These are phyloP conservation scores for Pythium periplocum DNA, from an alignment of 352 stramenopile species.

Conservation along the genomic window DNA sequence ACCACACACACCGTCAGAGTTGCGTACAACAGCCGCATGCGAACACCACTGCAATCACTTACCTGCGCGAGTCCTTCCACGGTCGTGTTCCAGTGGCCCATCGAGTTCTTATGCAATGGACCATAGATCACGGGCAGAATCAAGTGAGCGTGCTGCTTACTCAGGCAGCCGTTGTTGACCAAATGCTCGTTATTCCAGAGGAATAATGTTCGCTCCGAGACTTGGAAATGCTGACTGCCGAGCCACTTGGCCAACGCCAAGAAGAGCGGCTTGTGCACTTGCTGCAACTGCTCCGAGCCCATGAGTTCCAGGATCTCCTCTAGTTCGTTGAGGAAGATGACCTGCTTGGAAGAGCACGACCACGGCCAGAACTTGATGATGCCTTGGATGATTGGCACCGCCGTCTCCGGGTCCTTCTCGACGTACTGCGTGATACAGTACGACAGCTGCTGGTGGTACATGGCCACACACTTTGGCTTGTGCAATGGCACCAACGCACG, in stretches of 20 bases:
- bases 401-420: constrained; percentile 97
- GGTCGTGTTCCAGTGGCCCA: constrained; percentile 96
- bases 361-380: constrained; percentile 96
- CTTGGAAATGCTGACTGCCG: constrained; percentile 94
- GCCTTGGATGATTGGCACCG: constrained; percentile 91
- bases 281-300: constrained; percentile 66
- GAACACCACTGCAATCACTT: not conserved
- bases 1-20: constrained; percentile 7
- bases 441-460: constrained; percentile 98
- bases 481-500: constrained; percentile 95
- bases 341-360: constrained; percentile 85
- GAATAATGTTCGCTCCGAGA: constrained; percentile 96
- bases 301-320: constrained; percentile 98
- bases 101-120: constrained; percentile 80
- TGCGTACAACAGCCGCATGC: not conserved
- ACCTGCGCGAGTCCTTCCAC: constrained; percentile 88
- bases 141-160: constrained; percentile 87
- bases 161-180: constrained; percentile 92
- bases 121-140: constrained; percentile 96
- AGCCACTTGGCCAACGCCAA: constrained; percentile 81
- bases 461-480: constrained; percentile 90
- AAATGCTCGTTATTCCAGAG: constrained; percentile 99
- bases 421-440: constrained; percentile 99
- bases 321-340: constrained; percentile 97
- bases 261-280: constrained; percentile 78